Conservation (phyloP, 2,329 filamentous ascomycete genomes). For the Dissoconium aciculare region DNA sequence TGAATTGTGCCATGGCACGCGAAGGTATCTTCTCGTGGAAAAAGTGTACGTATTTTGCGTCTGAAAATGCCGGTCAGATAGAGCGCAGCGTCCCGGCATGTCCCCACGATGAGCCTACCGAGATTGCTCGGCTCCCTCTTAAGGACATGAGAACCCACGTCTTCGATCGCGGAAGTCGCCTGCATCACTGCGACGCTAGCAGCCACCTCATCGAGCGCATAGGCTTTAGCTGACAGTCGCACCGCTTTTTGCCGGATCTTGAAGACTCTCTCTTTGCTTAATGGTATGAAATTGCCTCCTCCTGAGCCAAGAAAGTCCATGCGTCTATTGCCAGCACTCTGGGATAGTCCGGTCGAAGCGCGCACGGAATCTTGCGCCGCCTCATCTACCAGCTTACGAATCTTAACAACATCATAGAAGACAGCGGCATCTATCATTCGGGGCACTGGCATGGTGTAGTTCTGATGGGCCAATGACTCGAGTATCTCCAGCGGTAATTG, state of each 20-base stretch:
- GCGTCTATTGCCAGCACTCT: conserved; percentile 44
- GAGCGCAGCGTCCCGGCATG: conserved; percentile 1
- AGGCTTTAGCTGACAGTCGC: conserved; percentile 61
- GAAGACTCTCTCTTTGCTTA: conserved; percentile 63
- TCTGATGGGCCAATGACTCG: conserved; percentile 62
- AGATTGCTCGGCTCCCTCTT: conserved; percentile 50
- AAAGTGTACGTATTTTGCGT: conserved; percentile 81
- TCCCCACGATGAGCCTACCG: conserved; percentile 4
- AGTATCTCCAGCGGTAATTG: conserved; percentile 66
- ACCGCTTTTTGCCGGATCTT: conserved; percentile 69
- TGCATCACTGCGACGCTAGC: conserved; percentile 76
- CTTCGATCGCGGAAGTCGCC: conserved; percentile 59
- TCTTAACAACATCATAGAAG: conserved; percentile 73
- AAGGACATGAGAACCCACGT: conserved; percentile 58
- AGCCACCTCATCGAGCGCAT: conserved; percentile 68
- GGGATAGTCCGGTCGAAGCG: conserved; percentile 57
- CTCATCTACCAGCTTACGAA: conserved; percentile 64
- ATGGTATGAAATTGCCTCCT: conserved; percentile 41
- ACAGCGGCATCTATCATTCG: conserved; percentile 64
- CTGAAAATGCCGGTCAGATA: conserved; percentile 20
- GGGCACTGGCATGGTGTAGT: conserved; percentile 62
- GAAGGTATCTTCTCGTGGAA: conserved; percentile 83
- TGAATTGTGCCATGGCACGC: conserved; percentile 56
- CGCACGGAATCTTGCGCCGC: conserved; percentile 64
- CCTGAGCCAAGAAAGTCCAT: conserved; percentile 35